Evolutionary conservation across 495 filamentous ascomycete genomes (phyloP).

Genomic region (Chaetomidium leptoderma): DNA sequence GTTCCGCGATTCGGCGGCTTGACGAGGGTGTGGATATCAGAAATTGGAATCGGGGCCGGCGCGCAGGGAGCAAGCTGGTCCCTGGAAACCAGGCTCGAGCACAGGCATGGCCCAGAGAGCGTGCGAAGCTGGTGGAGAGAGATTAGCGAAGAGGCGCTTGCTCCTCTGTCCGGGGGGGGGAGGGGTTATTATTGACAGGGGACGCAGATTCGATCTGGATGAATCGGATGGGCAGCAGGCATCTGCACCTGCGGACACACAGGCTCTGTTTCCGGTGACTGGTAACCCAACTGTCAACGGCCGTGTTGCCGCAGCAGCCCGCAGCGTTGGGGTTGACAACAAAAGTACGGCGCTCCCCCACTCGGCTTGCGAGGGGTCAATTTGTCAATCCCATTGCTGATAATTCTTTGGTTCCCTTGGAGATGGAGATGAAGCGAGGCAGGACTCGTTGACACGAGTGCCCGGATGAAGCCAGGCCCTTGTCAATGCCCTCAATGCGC

Average conservation of each 20-base stretch:
- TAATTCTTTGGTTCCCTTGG: slow-evolving; percentile 20
- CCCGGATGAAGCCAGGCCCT: slow-evolving; percentile 5
- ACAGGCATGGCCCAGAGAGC: slow-evolving; percentile 14
- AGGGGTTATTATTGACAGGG: slow-evolving; percentile 27
- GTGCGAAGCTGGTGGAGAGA: slow-evolving; percentile 23
- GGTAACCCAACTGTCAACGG: slow-evolving; percentile 21
- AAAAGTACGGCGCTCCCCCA: background rate
- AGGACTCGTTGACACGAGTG: slow-evolving; percentile 4
- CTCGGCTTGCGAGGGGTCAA: background rate
- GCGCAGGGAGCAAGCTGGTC: slow-evolving; percentile 13
- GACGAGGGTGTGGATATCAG: slow-evolving; percentile 13
- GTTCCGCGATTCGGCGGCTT: slow-evolving; percentile 26
- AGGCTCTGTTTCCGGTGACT: slow-evolving; percentile 1
- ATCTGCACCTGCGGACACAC: slow-evolving; percentile 6
- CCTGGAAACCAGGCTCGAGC: slow-evolving; percentile 24
- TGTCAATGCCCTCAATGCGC: slow-evolving; percentile 29
- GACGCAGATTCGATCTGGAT: slow-evolving; percentile 27
- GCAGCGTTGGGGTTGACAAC: background rate
- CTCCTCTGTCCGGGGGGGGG: slow-evolving; percentile 11
- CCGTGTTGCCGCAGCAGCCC: slow-evolving; percentile 6
- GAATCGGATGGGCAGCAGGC: slow-evolving; percentile 20
- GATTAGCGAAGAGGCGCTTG: slow-evolving; percentile 32
- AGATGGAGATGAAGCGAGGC: slow-evolving; percentile 13
- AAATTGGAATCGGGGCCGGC: slow-evolving; percentile 7
- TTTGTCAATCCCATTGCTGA: slow-evolving; percentile 18